Base-by-base conservation (phyloP, 192 early-diverging fungal genomes). In the Glomus cerebriforme region DNA sequence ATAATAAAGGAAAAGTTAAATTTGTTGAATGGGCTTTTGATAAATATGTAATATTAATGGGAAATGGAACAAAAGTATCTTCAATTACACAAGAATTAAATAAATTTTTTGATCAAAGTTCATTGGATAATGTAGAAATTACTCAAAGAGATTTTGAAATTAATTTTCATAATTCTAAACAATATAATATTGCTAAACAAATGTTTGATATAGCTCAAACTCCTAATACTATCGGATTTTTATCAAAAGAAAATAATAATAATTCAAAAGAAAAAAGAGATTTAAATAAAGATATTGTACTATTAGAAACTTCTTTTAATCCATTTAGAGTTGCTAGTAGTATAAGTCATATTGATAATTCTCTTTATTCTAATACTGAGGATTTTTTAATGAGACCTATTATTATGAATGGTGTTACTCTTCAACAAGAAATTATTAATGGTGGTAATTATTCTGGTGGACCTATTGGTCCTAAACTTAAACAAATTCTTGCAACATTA, bases 371-470 rank as follows among this genome's bases (percentile, higher is more conserved):
- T 24, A 37, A 82, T 59, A 78, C 67, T 3, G 37, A 63, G 7
- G 83, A 84, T 47, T 84, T 82, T 47, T 81, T 84, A 31, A 84
- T 84, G 83, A 63, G 81, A 3, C 82, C 59, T 35, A 67, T 82
- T 77, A 72, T 79, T 59, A 78, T 82, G 15, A 71, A 78, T 32
- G 83, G 83, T 39, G 35, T 84, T 24, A 80, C 81, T 9, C 31
- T 84, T 10, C 59, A 59, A 0, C 62, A 84, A 22, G 78, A 54
- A 2, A 64, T 83, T 26, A 29, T 45, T 27, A 26, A 60, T 37
- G 79, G 79, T n/a, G 73, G 67, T 26, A 64, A 64, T 64, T 64
- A 64, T 1, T 64, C 77, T 19, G 59, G 24, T 1, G 79, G 83
- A 37, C 73, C 81, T 45, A 76, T 84, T 47, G 83, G 83, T 12